Base-by-base conservation (phyloP, 2,329 filamentous ascomycete genomes). In the Chalaropsis thielavioides region DNA sequence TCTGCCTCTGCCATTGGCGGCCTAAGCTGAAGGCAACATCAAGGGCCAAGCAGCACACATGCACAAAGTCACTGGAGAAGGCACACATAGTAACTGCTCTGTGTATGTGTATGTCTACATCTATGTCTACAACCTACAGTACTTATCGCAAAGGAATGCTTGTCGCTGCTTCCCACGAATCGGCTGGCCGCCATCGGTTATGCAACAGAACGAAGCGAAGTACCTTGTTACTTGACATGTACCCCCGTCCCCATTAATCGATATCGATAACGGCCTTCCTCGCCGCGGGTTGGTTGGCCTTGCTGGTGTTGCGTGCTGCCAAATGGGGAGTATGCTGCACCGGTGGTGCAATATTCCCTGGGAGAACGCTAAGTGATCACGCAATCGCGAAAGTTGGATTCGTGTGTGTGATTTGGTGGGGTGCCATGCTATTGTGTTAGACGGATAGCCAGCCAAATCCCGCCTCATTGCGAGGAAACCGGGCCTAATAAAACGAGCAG, bases 351-450 rank as follows among this genome's bases (percentile, higher is more conserved):
- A 67, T 67, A 61, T 35, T 56, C 61, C 54, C 62, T 63, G 61
- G 56, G 46, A 60, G 61, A 67, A 62, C 63, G 66, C 66, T 67
- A 67, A 65, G 58, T 62, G 66, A 67, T 67, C 66, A 67, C 66
- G 66, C 66, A 65, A 67, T 67, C 61, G 51, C 65, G 56, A 64
- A 63, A 64, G 54, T 61, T 51, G 46, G 61, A 67, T 61, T 58
- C 54, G 17, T 58, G 27, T 31, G 54, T 58, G 46, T 15, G 19
- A 51, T 51, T 51, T 35, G 56, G 56, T 35, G 38, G 31, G 56
- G 35, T 19, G 19, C 19, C 2, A n/a, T 59, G 22, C 35, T 59
- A n/a, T 59, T 59, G 22, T n/a, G 27, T 60, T 38, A 38, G 35
- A 38, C 35, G 4, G 35, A 38, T 8, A 10, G 35, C 35, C 35